Evolutionary conservation across 1,284 basidiomycete species (phyloP), one percentile per base, ranked within the genome.

Genomic region (Takashimella koratensis): DNA sequence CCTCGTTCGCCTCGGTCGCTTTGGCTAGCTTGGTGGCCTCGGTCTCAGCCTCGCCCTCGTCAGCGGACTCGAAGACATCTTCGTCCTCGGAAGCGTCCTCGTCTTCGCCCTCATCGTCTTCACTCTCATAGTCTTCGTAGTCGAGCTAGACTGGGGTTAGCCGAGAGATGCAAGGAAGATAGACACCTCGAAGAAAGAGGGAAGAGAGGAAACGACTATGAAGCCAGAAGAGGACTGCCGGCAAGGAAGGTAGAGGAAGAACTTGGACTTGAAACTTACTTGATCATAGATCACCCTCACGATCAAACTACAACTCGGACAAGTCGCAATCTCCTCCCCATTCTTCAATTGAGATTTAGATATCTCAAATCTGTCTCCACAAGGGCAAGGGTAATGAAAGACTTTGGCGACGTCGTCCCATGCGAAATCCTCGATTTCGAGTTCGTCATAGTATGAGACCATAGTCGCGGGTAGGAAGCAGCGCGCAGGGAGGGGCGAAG

Each of bases 351-450:
- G 94, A 65, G 79, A 78, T 61, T 86, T 84, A 19, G 90, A 87
- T 65, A 98, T 98, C 75, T 99, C 96, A 78, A 98, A 98, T 40
- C 93, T 86, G 78, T 98, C 96, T 22, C 95, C 95, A 71, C 96
- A 99, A 1, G 95, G 95, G 71, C 94, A 98, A 1, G 96, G 96
- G 74, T 95, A 97, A 78, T 98, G 93, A 67, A 85, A 96, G 5
- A 94, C 86, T 46, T 82, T 76, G 65, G 89, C 90, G 51, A 79
- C 82, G 19, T 83, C 83, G 70, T 96, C 91, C 90, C 90, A 96
- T 13, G 80, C 84, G 84, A 96, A 95, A 69, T 96, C 93, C 72
- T 97, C 93, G 49, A 96, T 96, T 74, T 96, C 92, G 27, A 96
- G 59, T 54, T 76, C 75, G 63, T 76, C 75, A 63, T 76, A 76